Percentiles rank a stretch among this genome's conserved stretches.
Conservation (phyloP, 1,139 yeast species). For the Saccharomycopsis hybrid region DNA sequence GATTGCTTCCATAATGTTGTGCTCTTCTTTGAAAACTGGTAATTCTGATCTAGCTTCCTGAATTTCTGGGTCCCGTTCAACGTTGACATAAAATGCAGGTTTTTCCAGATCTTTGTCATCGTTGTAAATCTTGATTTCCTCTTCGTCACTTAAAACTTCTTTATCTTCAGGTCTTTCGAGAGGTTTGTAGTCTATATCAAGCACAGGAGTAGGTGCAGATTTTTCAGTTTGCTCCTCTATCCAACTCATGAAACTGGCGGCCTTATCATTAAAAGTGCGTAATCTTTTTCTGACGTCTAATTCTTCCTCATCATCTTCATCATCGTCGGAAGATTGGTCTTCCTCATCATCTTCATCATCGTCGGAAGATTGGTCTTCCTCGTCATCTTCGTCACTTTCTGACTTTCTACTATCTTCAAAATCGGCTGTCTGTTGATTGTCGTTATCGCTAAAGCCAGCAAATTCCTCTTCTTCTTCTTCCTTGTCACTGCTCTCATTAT, state of each 20-base stretch:
- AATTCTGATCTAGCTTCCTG: constrained; percentile 62
- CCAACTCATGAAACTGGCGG: constrained; percentile 48
- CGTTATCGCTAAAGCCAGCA: constrained; percentile 25
- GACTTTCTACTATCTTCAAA: constrained; percentile 24
- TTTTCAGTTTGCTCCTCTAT: constrained; percentile 42
- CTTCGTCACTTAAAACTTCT: constrained; percentile 33
- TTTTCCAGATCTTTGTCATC: constrained; percentile 31
- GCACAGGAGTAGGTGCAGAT: constrained; percentile 46
- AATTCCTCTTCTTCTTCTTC: constrained; percentile 22
- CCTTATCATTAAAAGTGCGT: constrained; percentile 29
- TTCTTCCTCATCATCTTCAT: constrained; percentile 18
- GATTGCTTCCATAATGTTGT: constrained; percentile 90
- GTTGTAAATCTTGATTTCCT: constrained; percentile 16
- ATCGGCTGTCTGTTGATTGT: constrained; percentile 17
- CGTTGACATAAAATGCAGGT: constrained; percentile 56
- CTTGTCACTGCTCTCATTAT: constrained; percentile 25
- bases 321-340: constrained; percentile 20
- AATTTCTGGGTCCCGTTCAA: constrained; percentile 56
- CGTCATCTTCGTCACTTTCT: constrained; percentile 25
- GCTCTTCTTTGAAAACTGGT: constrained; percentile 92
- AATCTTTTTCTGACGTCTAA: constrained; percentile 17
- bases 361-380: constrained; percentile 21
- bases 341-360: constrained; percentile 22
- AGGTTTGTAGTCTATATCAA: constrained; percentile 44
- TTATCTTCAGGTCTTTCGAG: constrained; percentile 55